phyloP scores from a whole-genome alignment of 805 yeast species.

The Nakazawaea peltata region DNA sequence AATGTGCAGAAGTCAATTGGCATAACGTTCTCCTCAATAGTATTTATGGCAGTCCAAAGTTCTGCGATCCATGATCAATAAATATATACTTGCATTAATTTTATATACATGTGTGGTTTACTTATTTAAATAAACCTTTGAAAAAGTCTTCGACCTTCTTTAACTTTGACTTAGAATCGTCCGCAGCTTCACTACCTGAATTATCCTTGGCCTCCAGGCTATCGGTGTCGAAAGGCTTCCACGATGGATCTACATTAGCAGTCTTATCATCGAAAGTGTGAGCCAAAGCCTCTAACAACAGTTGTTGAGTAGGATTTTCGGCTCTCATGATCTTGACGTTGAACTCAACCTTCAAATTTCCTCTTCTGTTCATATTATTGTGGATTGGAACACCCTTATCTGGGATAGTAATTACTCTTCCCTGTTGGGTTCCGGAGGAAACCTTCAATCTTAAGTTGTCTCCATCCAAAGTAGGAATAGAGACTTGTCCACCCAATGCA shows the following conservation, averaged over 20 bases:
- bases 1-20: constrained; percentile 46
- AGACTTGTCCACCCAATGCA: constrained; percentile 85
- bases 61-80: not conserved
- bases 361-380: constrained; percentile 39
- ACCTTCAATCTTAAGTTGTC: constrained; percentile 67
- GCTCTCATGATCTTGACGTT: constrained; percentile 70
- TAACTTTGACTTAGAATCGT: constrained; percentile 30
- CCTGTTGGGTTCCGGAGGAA: constrained; percentile 77
- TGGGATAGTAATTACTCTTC: constrained; percentile 66
- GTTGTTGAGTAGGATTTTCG: constrained; percentile 74
- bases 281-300: constrained; percentile 88
- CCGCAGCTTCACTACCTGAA: no score
- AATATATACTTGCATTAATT: no score
- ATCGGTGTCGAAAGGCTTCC: constrained; percentile 23
- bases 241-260: constrained; percentile 58
- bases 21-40: constrained; percentile 40
- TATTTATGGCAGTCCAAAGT: constrained; percentile 37
- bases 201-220: constrained; percentile 4
- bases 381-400: constrained; percentile 80
- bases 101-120: no score
- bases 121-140: constrained; percentile 46
- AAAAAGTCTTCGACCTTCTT: constrained; percentile 52
- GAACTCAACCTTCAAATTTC: constrained; percentile 71
- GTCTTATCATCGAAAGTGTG: constrained; percentile 75
- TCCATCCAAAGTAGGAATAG: constrained; percentile 88